Conservation (phyloP, 2,329 filamentous ascomycete genomes). For the Colletotrichum sp. region DNA sequence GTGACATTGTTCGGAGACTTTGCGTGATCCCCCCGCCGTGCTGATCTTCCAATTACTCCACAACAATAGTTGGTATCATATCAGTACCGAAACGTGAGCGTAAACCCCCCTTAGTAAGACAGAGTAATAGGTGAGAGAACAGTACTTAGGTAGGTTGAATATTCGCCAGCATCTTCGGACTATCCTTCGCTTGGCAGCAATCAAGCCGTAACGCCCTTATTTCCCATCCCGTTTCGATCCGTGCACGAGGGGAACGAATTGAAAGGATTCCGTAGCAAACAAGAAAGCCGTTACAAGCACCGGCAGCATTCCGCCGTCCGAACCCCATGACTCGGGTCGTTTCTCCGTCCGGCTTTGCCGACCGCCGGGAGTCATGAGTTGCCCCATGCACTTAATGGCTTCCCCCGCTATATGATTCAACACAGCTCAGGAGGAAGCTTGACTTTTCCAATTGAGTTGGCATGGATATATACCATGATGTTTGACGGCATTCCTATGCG, state of each 20-base stretch:
- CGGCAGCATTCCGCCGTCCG: neutral
- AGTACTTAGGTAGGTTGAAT: neutral
- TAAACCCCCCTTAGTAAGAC: neutral
- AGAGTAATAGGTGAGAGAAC: fast-evolving
- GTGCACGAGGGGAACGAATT: neutral
- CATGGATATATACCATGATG: neutral
- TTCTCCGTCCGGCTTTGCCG: neutral
- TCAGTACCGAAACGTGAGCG: neutral
- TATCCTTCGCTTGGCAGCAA: neutral
- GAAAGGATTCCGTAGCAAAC: neutral
- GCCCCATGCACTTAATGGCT: neutral
- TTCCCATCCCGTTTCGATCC: neutral
- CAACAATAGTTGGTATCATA: neutral
- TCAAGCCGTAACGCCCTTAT: neutral
- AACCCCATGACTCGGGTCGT: neutral
- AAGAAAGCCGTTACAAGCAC: neutral
- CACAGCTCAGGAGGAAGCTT: neutral
- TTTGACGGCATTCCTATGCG: neutral
- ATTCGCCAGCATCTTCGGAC: neutral
- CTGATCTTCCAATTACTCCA: neutral
- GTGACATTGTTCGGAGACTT: neutral
- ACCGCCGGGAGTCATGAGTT: neutral
- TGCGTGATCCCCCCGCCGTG: neutral
- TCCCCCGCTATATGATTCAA: neutral
- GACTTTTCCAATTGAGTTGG: neutral